Conservation (phyloP, 352 stramenopile genomes). For the Proteromonas lacertae region DNA sequence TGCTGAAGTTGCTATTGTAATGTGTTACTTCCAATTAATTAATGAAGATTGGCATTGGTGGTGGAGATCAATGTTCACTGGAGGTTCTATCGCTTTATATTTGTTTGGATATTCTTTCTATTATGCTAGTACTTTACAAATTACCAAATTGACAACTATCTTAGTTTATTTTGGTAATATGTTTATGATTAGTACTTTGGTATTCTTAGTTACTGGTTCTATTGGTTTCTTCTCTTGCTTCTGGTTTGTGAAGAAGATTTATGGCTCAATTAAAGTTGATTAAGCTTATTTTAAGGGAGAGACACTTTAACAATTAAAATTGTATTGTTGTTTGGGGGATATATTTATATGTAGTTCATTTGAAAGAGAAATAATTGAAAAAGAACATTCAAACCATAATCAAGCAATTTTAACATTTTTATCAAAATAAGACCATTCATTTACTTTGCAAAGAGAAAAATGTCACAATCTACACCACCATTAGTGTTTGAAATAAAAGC, state of each 20-base stretch:
- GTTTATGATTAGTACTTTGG: conserved; percentile 74
- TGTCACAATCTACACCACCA: too few species aligned
- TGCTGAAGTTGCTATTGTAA: conserved; percentile 88
- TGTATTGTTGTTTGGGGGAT: too few species aligned
- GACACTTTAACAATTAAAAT: too few species aligned
- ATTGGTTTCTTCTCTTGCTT: conserved; percentile 83
- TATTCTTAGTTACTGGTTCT: conserved; percentile 70
- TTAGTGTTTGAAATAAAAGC: too few species aligned
- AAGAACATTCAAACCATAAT: too few species aligned
- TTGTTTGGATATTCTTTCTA: conserved; percentile 97
- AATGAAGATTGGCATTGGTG: conserved; percentile 84
- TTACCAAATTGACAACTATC: conserved; percentile 34
- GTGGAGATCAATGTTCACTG: conserved; percentile 77
- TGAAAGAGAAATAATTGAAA: too few species aligned
- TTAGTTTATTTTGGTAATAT: conserved; percentile 94
- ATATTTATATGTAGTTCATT: too few species aligned
- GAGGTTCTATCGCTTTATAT: conserved; percentile 70
- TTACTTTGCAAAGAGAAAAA: too few species aligned
- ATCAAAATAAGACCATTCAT: too few species aligned
- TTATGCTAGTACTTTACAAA: conserved; percentile 82
- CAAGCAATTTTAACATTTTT: too few species aligned
- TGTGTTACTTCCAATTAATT: conserved; percentile 98
- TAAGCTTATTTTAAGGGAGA: too few species aligned
- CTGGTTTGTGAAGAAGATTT: conserved; percentile 92
- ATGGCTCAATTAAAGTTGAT: conserved; percentile 82